A percentile compares a stretch with the other conserved stretches of the same genome.
Conservation (phyloP, 2,329 filamentous ascomycete species). For the Nothophoma quercina region DNA sequence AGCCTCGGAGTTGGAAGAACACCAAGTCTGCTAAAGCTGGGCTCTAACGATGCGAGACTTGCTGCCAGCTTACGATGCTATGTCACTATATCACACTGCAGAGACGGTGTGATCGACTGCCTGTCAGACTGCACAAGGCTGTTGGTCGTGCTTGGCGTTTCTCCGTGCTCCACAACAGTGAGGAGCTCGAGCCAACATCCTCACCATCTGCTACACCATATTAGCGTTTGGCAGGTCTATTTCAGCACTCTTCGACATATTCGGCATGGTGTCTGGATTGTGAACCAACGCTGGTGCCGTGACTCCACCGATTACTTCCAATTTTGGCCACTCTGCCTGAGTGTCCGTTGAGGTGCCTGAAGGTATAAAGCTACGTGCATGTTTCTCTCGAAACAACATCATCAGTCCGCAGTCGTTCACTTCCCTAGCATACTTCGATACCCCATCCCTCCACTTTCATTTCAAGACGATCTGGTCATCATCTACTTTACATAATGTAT, state of each 20-base stretch:
- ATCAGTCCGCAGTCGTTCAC: constrained; percentile 22
- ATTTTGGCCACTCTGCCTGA: constrained; percentile 26
- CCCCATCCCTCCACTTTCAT: constrained; percentile 12
- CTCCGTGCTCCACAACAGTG: constrained; percentile 21
- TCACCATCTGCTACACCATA: constrained; percentile 28
- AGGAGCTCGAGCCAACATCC: constrained; percentile 21
- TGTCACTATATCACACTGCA: constrained; percentile 2
- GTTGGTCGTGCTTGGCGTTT: constrained; percentile 20
- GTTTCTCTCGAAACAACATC: constrained; percentile 13
- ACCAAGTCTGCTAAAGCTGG: neutral
- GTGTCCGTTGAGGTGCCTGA: constrained; percentile 3
- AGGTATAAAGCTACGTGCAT: constrained; percentile 30
- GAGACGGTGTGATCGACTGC: constrained; percentile 21
- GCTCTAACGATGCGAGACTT: neutral
- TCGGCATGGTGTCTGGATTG: constrained; percentile 17
- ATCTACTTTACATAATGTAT: constrained; percentile 42
- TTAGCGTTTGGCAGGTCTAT: constrained; percentile 25
- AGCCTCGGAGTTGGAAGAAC: neutral
- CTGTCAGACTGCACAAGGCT: constrained; percentile 26
- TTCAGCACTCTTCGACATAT: constrained; percentile 15
- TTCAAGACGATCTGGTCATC: constrained; percentile 8
- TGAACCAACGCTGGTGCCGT: constrained; percentile 16
- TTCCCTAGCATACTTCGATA: constrained; percentile 11
- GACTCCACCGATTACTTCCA: constrained; percentile 14
- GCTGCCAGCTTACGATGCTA: constrained; percentile 1